A percentile compares a stretch with the other conserved stretches of the same genome.
Evolutionary conservation across 768 basidiomycete species (phyloP).

Genomic region (Tricholomella constricta): DNA sequence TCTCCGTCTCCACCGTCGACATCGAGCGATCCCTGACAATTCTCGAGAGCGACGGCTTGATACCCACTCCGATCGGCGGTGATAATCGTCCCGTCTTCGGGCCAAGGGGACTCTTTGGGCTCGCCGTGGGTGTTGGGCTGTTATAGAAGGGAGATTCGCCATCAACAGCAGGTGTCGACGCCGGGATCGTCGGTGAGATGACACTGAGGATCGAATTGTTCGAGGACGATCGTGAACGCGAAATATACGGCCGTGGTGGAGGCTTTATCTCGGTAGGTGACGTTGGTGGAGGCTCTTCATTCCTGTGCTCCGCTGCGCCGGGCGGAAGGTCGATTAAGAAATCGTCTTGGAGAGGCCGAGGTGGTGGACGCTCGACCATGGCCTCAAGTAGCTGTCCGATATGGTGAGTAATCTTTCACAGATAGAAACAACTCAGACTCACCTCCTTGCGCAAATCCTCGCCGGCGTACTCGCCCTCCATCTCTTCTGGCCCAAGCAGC

Average conservation of each 20-base stretch:
- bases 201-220: conserved; percentile 41
- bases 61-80: conserved; percentile 7
- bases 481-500: conserved; percentile 79
- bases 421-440: conserved; percentile 19
- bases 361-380: conserved; percentile 84
- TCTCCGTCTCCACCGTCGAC: conserved; percentile 12
- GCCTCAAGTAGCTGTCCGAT: conserved; percentile 70
- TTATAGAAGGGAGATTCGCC: conserved; percentile 15
- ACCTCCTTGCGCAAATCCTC: conserved; percentile 87
- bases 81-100: conserved; percentile 1
- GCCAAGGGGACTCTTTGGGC: conserved; percentile 17
- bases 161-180: conserved; percentile 14
- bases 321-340: conserved; percentile 43
- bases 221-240: conserved; percentile 55
- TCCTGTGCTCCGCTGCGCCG: conserved; percentile 18
- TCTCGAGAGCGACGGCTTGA: conserved; percentile 27
- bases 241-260: conserved; percentile 59
- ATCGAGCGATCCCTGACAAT: conserved; percentile 19
- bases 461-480: conserved; percentile 87
- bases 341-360: conserved; percentile 68
- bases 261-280: conserved; percentile 38
- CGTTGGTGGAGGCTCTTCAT: conserved; percentile 28
- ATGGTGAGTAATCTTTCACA: background rate
- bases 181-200: conserved; percentile 36
- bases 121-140: conserved; percentile 12